These are phyloP conservation scores for Musa schizocarpa DNA, from an alignment of 176 grass and related monocot genomes.

Conservation along the genomic window DNA sequence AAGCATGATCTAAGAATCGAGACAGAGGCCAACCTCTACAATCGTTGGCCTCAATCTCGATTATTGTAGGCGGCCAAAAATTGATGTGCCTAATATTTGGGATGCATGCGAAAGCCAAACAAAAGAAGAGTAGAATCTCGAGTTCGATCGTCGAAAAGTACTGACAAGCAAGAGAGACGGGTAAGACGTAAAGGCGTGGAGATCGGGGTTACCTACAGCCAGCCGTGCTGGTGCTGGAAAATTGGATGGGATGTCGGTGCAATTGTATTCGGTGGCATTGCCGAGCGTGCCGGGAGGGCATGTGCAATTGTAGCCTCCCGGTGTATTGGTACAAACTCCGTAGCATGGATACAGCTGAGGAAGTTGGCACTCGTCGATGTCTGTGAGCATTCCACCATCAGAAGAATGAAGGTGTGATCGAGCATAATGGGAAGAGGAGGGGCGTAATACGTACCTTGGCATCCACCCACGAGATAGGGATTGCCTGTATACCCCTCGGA, in stretches of 20 bases:
- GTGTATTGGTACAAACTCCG: constrained; percentile 15
- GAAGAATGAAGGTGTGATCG: background rate
- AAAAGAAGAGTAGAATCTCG: no score
- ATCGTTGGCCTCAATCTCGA: no score
- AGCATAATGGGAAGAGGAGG: no score
- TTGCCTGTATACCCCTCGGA: constrained; percentile 21
- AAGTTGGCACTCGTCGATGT: constrained; percentile 4
- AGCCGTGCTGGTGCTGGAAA: background rate
- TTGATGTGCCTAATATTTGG: no score
- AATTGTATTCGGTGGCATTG: constrained; percentile 2
- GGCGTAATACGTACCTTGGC: background rate
- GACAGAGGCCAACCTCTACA: no score
- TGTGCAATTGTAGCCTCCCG: constrained; percentile 23
- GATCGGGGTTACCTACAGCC: background rate
- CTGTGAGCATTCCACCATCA: background rate
- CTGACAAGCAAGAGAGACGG: no score
- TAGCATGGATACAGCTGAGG: background rate
- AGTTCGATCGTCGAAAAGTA: no score
- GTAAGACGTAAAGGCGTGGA: no score
- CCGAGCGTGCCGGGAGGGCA: constrained; percentile 23
- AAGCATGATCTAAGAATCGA: no score
- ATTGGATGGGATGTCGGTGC: background rate
- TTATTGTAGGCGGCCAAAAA: no score
- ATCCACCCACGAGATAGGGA: background rate
- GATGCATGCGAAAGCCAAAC: no score